Evolutionary conservation across 164 flowering plant genomes (phyloP).

Genomic region (Hamamelis virginiana): DNA sequence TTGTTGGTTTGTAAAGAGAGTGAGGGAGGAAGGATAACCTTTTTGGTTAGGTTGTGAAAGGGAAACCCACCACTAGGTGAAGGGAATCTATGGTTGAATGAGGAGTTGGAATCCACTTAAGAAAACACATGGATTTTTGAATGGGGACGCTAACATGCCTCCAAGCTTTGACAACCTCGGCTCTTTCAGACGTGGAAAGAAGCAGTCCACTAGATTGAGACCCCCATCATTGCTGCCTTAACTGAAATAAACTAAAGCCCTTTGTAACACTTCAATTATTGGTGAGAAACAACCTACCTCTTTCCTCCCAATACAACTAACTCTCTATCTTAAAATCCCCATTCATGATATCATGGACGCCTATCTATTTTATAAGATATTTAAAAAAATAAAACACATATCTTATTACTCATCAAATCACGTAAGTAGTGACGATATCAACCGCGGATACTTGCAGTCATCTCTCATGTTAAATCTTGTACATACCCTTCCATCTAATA

Average conservation of each 20-base stretch:
- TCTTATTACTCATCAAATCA: too few relatives aligned
- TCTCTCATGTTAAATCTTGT: neutral
- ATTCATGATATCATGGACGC: too few relatives aligned
- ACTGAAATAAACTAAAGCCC: constrained; percentile 37
- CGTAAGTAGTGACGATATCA: too few relatives aligned
- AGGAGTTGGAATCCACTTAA: constrained; percentile 85
- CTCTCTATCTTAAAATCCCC: too few relatives aligned
- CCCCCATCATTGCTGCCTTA: constrained; percentile 56
- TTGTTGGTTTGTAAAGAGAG: constrained; percentile 3
- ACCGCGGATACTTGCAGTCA: too few relatives aligned
- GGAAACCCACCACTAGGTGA: constrained; percentile 38
- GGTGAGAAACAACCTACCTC: constrained; percentile 22
- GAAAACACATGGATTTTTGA: constrained; percentile 42
- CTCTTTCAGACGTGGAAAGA: constrained; percentile 67
- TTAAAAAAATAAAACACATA: too few relatives aligned
- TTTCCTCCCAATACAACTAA: neutral
- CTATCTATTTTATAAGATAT: too few relatives aligned
- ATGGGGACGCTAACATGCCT: constrained; percentile 50
- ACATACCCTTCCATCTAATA: neutral
- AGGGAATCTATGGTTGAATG: constrained; percentile 55
- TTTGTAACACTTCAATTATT: constrained; percentile 47
- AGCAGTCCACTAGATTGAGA: constrained; percentile 47
- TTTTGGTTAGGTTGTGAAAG: constrained; percentile 48
- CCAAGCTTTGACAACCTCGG: constrained; percentile 46
- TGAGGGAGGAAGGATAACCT: constrained; percentile 2